These are phyloP conservation scores for Colletotrichum tamarilloi DNA, from an alignment of 2,329 filamentous ascomycete species.

Conservation along the genomic window DNA sequence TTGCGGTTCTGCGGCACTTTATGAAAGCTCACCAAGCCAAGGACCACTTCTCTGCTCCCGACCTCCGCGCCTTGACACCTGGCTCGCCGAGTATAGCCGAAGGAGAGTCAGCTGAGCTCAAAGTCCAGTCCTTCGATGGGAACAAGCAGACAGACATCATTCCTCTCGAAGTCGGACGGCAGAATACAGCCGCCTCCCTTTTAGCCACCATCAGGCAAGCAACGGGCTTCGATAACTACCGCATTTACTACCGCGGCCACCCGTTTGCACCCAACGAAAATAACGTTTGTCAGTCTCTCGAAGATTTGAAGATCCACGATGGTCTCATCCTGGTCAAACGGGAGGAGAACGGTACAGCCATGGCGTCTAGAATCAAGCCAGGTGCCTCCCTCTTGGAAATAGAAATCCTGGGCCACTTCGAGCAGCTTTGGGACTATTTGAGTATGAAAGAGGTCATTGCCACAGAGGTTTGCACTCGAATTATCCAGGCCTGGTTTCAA, in stretches of 20 bases:
- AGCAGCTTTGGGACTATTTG: constrained; percentile 84
- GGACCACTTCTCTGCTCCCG: constrained; percentile 68
- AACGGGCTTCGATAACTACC: constrained; percentile 82
- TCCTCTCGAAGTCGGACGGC: constrained; percentile 72
- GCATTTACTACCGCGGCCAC: constrained; percentile 76
- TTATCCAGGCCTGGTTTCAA: background rate
- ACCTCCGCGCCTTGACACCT: constrained; percentile 64
- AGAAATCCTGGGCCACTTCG: constrained; percentile 84
- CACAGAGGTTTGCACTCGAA: constrained; percentile 64
- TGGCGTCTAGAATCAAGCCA: constrained; percentile 57
- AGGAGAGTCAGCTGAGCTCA: constrained; percentile 74
- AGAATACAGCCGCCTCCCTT: constrained; percentile 78
- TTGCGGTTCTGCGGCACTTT: constrained; percentile 76
- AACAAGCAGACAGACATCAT: constrained; percentile 68
- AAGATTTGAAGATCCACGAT: constrained; percentile 73
- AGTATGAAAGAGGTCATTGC: constrained; percentile 77
- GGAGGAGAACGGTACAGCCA: constrained; percentile 58
- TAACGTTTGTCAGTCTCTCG: constrained; percentile 70
- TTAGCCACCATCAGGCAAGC: constrained; percentile 73
- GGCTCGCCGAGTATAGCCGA: constrained; percentile 63
- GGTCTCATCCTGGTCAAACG: constrained; percentile 75
- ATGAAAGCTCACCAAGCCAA: constrained; percentile 72
- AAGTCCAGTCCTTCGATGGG: constrained; percentile 80
- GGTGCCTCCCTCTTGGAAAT: constrained; percentile 75
- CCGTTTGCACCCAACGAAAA: constrained; percentile 71